Base-by-base conservation (phyloP, 2,329 filamentous ascomycete genomes). In the Ophidiomyces ophidiicola region DNA sequence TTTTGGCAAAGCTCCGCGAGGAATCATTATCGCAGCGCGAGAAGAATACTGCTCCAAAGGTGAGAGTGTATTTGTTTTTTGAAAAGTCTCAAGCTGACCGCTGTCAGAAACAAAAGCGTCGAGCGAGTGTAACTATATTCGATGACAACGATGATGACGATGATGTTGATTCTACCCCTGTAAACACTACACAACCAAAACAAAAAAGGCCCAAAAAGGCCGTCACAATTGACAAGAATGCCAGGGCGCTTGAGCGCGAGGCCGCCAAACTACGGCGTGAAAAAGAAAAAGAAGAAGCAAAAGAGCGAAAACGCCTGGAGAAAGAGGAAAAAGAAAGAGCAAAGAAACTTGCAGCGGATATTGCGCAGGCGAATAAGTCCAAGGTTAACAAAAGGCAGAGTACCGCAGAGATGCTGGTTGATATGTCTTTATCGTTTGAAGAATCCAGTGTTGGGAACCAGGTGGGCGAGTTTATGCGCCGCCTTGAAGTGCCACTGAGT, bases 361-460 rank as follows among this genome's bases (percentile, higher is more conserved):
- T 87, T 15, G 74, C 75, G 2, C 76, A 82, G 46, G 80, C 77
- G 29, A 88, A 88, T 59, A 84, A 80, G 51, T 61, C 78, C 6
- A 75, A 76, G 36, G 76, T 74, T 0, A 77, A 85, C 59, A 85
- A 83, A 60, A 84, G 82, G 48, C 63, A 77, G 0, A 80, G 81
- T 0, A 73, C 76, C 0, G 71, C 71, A 0, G 82, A 90, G 56
- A 88, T 90, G 82, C 78, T 88, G 36, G 68, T 85, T 1, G 74
- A 83, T 48, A 62, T 88, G 17, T 72, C 82, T 0, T 58, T 61
- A 0, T 69, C 68, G 1, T 60, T 88, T 1, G 59, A 70, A 15
- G 57, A 54, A 6, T 56, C 66, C 0, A 61, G 55, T 24, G 50
- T 68, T 6, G 64, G 62, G 2, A 64, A 59, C 23, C 64, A 68